phyloP scores from a whole-genome alignment of 2,329 filamentous ascomycete genomes.

The Alternaria longipes region DNA sequence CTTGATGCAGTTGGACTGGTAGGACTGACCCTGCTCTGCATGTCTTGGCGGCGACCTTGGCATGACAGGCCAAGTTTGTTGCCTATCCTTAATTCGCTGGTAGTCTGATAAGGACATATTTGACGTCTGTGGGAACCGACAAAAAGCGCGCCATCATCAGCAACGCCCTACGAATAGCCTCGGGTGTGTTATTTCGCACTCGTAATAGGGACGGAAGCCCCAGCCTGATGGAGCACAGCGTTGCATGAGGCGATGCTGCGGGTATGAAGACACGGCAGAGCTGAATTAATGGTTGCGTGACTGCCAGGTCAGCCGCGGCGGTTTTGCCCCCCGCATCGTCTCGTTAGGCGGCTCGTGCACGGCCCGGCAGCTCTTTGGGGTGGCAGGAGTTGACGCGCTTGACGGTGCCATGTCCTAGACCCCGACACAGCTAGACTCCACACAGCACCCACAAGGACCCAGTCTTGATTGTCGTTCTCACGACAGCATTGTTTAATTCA shows the following conservation, averaged over 20 bases:
- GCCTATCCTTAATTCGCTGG: constrained; percentile 20
- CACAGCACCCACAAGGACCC: background rate
- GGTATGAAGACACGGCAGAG: background rate
- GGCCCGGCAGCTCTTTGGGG: constrained; percentile 1
- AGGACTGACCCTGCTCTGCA: constrained; percentile 20
- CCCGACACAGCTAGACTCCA: constrained; percentile 2
- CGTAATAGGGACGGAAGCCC: background rate
- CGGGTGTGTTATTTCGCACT: background rate
- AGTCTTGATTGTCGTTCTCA: constrained; percentile 5
- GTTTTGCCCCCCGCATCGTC: constrained; percentile 9
- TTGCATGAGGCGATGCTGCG: background rate
- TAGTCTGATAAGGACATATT: constrained; percentile 22
- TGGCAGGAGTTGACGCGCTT: constrained; percentile 10
- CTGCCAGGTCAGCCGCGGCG: constrained; percentile 7
- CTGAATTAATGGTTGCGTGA: background rate
- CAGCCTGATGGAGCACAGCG: background rate
- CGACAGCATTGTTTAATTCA: background rate
- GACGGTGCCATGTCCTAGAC: background rate
- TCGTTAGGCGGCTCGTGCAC: constrained; percentile 8
- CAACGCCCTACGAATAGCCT: background rate
- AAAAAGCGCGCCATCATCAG: constrained; percentile 9
- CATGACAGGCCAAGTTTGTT: constrained; percentile 23
- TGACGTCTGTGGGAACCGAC: constrained; percentile 21
- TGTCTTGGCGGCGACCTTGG: constrained; percentile 29
- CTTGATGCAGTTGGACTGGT: constrained; percentile 26